Evolutionary conservation across 148 eudicot species (phyloP), one percentile per base, ranked within the genome.

Genomic region (Cornus kousa): DNA sequence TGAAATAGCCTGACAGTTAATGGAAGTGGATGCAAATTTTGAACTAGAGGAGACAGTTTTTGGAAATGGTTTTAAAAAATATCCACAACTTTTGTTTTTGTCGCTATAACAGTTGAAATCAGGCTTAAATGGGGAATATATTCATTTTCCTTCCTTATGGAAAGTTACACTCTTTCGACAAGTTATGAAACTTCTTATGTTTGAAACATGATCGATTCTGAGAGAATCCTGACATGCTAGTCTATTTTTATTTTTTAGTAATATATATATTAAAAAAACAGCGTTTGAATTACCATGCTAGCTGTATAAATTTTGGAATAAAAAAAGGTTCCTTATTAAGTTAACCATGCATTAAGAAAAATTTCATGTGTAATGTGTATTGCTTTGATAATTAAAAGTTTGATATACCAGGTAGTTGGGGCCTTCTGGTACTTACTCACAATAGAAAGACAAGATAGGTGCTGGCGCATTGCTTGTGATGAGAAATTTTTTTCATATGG

Each of bases 381-480:
- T 35, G 20, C 57, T 68, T 69, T 72, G 31, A 67, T 37, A 59
- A 48, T 50, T 6, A 39, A 4, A 23, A 22, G 67, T 82, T 32
- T 72, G 68, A 40, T 24, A 10, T 79, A 2, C 57, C 92, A 95
- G 98, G 77, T 87, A 17, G 70, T 90, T 76, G 97, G 98, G 81
- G 94, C 98, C 69, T 78, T 85, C 79, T 95, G 97, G 98, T 95
- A 95, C 75, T 67, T 93, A 77, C 84, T 93, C 53, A 78, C 98
- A 5, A 78, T 95, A 31, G 97, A 93, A 59, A 86, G 91, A 33
- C 68, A 82, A 83, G 81, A 83, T 69, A 79, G 20, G 23, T 95
- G 98, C 82, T 91, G 95, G 98, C 83, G 76, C 0, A 50, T 19
- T 28, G 84, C 90, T 20, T 91, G 97, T 80, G n/a, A 4, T 4